Evolutionary conservation across 1,139 yeast species (phyloP).

Genomic region (Candida sp.): DNA sequence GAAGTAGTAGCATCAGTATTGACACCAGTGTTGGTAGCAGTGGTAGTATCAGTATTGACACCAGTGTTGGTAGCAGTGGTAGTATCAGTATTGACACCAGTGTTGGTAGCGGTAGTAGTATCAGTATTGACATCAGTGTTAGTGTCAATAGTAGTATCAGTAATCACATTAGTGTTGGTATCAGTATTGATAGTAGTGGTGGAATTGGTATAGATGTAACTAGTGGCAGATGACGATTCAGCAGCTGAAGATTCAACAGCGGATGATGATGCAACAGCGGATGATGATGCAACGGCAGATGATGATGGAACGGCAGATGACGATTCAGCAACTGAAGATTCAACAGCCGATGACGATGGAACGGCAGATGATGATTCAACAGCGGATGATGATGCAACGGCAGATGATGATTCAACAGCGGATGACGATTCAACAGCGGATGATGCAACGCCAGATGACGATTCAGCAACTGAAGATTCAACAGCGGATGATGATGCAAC

Average conservation of each 20-base stretch:
- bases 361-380: too few relatives aligned
- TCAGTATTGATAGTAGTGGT: not conserved
- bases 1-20: not conserved
- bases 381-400: too few relatives aligned
- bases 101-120: too few relatives aligned
- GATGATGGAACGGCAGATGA: too few relatives aligned
- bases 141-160: too few relatives aligned
- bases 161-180: too few relatives aligned
- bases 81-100: not conserved
- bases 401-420: not conserved
- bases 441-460: constrained; percentile 10
- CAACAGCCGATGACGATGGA: too few relatives aligned
- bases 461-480: not conserved
- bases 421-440: constrained; percentile 1
- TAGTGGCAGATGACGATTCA: not conserved
- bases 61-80: not conserved
- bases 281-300: constrained; percentile 7
- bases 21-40: not conserved
- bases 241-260: constrained; percentile 6
- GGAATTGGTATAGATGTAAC: not conserved
- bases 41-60: not conserved
- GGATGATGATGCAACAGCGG: constrained; percentile 8
- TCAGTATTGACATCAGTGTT: too few relatives aligned
- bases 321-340: too few relatives aligned
- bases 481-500: not conserved